Evolutionary conservation across 1,284 basidiomycete species (phyloP).

Genomic region (Bjerkandera adusta): DNA sequence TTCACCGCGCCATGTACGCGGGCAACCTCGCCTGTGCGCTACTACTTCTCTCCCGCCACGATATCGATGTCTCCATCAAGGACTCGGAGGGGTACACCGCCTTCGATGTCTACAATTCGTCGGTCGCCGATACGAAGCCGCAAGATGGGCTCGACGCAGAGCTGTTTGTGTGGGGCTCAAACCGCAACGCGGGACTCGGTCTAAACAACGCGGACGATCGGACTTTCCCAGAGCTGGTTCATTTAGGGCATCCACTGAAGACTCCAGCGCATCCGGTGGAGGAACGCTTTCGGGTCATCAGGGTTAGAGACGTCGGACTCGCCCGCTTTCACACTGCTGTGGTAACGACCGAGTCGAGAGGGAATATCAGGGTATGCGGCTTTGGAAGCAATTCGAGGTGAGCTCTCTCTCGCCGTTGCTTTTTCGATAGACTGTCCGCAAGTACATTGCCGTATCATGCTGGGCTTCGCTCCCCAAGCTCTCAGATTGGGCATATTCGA

Average conservation of each 20-base stretch:
- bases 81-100: conserved; percentile 92
- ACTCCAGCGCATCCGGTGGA: conserved; percentile 19
- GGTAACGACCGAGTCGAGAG: conserved; percentile 69
- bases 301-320: conserved; percentile 53
- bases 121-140: conserved; percentile 74
- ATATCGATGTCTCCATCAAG: conserved; percentile 76
- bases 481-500: conserved; percentile 57
- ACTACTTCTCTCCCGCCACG: conserved; percentile 71
- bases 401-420: conserved; percentile 73
- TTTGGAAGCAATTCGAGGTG: conserved; percentile 86
- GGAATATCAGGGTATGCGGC: conserved; percentile 84
- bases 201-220: conserved; percentile 82
- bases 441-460: no score
- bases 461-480: no score
- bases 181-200: conserved; percentile 86
- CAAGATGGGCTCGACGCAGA: conserved; percentile 47
- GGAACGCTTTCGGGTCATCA: not conserved
- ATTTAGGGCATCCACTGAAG: conserved; percentile 38
- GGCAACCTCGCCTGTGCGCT: conserved; percentile 83
- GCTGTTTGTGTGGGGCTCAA: conserved; percentile 91
- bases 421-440: no score
- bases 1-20: conserved; percentile 88
- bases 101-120: conserved; percentile 93
- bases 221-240: conserved; percentile 76
- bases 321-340: conserved; percentile 76